Percentiles rank a stretch among this genome's conserved stretches.
Evolutionary conservation across 31 red algal genomes (phyloP).

Genomic region (Bonnemaisonia californica): DNA sequence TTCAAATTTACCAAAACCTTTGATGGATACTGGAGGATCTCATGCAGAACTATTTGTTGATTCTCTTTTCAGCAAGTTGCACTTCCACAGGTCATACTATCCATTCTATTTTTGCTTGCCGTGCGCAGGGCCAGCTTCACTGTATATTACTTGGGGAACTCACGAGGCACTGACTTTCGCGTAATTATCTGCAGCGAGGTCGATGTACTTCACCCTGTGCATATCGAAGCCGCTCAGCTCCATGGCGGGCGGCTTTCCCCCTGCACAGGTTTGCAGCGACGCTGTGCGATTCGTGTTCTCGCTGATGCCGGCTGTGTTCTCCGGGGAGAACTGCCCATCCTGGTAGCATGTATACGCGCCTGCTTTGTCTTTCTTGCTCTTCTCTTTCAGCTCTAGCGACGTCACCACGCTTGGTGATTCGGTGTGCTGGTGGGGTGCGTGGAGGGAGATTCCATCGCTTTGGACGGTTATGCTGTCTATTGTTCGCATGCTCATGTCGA

Average conservation of each 20-base stretch:
- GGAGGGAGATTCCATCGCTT: conserved; percentile 11
- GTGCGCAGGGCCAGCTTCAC: no score
- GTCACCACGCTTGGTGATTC: conserved; percentile 12
- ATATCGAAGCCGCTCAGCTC: conserved; percentile 71
- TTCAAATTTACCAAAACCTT: no score
- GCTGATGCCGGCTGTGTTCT: conserved; percentile 42
- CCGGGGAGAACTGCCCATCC: conserved; percentile 21
- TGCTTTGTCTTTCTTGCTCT: conserved; percentile 34
- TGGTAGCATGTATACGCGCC: conserved; percentile 59
- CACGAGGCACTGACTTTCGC: no score
- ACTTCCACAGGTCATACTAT: no score
- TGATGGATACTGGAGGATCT: no score
- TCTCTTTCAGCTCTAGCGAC: conserved; percentile 45
- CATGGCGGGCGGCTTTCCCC: conserved; percentile 45
- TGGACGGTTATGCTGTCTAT: not conserved
- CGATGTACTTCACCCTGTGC: conserved; percentile 51
- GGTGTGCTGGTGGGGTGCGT: not conserved
- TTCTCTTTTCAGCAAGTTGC: no score
- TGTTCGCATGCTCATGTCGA: conserved; percentile 20
- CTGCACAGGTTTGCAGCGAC: conserved; percentile 42
- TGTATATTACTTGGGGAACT: no score
- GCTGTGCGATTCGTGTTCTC: conserved; percentile 27
- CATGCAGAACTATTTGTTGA: no score
- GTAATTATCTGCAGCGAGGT: conserved; percentile 52
- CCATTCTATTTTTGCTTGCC: no score